Evolutionary conservation across 768 basidiomycete species (phyloP).

Genomic region (Omphalotus guepiniiformis): DNA sequence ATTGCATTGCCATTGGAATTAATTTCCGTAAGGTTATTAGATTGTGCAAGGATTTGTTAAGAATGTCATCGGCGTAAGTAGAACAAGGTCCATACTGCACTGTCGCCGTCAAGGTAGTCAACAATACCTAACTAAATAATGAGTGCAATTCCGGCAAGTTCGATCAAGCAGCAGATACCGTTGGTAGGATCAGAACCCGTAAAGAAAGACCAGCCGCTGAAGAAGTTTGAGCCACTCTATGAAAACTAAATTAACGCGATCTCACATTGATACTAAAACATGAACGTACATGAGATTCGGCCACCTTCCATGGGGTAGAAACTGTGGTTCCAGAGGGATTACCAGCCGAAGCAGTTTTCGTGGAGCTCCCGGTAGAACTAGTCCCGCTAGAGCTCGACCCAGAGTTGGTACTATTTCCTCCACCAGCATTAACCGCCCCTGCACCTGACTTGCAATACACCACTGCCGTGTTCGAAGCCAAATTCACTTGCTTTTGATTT

Average conservation of each 20-base stretch:
- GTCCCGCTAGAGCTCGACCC: slow-evolving; percentile 20
- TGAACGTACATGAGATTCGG: slow-evolving; percentile 51
- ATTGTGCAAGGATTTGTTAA: too few relatives aligned
- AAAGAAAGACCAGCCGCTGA: slow-evolving; percentile 78
- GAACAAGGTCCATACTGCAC: slow-evolving; percentile 46
- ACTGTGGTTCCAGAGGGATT: slow-evolving; percentile 21
- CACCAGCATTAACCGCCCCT: slow-evolving; percentile 12
- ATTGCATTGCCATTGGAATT: slow-evolving; percentile 73
- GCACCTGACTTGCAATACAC: slow-evolving; percentile 41
- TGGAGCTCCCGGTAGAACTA: slow-evolving; percentile 6
- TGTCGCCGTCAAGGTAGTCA: slow-evolving; percentile 57
- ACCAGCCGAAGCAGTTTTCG: slow-evolving; percentile 10
- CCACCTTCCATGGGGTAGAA: slow-evolving; percentile 56
- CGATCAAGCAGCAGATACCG: slow-evolving; percentile 34
- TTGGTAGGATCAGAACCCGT: slow-evolving; percentile 70
- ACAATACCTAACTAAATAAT: slow-evolving; percentile 39
- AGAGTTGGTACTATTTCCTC: slow-evolving; percentile 17
- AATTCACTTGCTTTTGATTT: neutral
- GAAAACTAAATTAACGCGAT: slow-evolving; percentile 11
- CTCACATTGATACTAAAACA: neutral
- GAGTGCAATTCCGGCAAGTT: neutral
- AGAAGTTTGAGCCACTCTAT: slow-evolving; percentile 70
- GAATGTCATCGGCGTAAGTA: too few relatives aligned
- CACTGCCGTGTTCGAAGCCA: slow-evolving; percentile 20
- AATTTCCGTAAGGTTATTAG: slow-evolving; percentile 58